Percentiles rank a stretch among this genome's conserved stretches.
Conservation (phyloP, 176 grass and related monocot genomes). For the Rhipidocladum racemiflorum region DNA sequence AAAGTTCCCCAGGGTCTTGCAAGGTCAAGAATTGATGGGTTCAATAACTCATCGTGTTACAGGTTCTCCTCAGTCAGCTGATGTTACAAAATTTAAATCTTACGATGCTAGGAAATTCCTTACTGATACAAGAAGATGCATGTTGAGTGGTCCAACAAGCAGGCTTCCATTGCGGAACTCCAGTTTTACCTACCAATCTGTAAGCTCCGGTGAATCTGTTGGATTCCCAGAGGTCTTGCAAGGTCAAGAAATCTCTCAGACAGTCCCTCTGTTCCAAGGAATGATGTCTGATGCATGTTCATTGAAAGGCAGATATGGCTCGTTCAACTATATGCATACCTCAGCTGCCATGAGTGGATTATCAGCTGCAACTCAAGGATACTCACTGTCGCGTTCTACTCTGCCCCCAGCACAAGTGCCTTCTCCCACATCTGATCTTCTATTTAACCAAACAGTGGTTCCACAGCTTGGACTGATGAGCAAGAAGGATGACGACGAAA, state of each 20-base stretch:
- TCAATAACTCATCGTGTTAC: conserved; percentile 50
- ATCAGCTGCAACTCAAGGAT: conserved; percentile 45
- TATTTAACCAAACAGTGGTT: conserved; percentile 40
- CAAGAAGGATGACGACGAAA: conserved; percentile 1
- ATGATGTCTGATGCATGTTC: conserved; percentile 36
- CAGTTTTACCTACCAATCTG: conserved; percentile 57
- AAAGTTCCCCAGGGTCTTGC: conserved; percentile 99
- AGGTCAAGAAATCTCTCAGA: conserved; percentile 96
- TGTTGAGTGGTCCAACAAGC: conserved; percentile 36
- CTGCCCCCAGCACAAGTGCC: conserved; percentile 35
- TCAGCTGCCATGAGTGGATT: conserved; percentile 37
- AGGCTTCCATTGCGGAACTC: conserved; percentile 38
- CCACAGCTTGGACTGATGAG: conserved; percentile 21
- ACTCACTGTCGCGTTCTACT: conserved; percentile 45
- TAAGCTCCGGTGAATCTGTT: conserved; percentile 84
- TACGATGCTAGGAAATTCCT: conserved; percentile 32
- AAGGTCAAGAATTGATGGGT: conserved; percentile 99
- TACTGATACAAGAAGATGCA: conserved; percentile 33
- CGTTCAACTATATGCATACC: conserved; percentile 20
- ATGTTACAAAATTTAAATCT: conserved; percentile 41
- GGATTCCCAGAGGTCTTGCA: conserved; percentile 98
- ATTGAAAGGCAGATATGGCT: conserved; percentile 26
- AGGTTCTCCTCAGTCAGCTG: conserved; percentile 44
- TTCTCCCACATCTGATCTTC: conserved; percentile 44
- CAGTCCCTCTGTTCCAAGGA: conserved; percentile 49